A percentile compares a stretch with the other conserved stretches of the same genome.
phyloP scores from a whole-genome alignment of 1,139 yeast genomes.

The Debaryomyces sp. region DNA sequence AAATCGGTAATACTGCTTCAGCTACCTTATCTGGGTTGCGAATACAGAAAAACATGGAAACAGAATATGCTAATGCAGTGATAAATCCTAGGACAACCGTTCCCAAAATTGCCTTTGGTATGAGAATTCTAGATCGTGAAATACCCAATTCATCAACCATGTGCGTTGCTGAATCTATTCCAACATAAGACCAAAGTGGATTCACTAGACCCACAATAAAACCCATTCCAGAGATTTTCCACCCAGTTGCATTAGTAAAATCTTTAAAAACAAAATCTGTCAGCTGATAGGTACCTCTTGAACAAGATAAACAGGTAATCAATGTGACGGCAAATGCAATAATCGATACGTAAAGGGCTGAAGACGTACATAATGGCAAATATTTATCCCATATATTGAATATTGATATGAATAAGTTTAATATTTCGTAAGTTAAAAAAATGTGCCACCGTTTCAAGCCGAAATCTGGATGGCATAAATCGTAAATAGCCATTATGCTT shows the following conservation, averaged over 20 bases:
- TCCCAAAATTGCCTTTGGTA: slow-evolving; percentile 64
- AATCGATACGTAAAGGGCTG: slow-evolving; percentile 58
- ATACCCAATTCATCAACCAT: slow-evolving; percentile 65
- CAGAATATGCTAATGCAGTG: slow-evolving; percentile 60
- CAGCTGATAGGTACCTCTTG: slow-evolving; percentile 54
- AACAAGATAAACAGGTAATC: slow-evolving; percentile 56
- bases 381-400: slow-evolving; percentile 63
- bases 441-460: slow-evolving; percentile 54
- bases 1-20: slow-evolving; percentile 62
- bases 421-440: slow-evolving; percentile 50
- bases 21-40: slow-evolving; percentile 51
- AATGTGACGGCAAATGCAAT: slow-evolving; percentile 57
- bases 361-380: slow-evolving; percentile 53
- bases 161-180: slow-evolving; percentile 70
- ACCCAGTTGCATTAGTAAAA: slow-evolving; percentile 66
- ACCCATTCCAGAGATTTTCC: slow-evolving; percentile 61
- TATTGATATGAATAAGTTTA: slow-evolving; percentile 43
- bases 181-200: slow-evolving; percentile 72
- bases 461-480: slow-evolving; percentile 3
- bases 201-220: slow-evolving; percentile 67
- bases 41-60: slow-evolving; percentile 65
- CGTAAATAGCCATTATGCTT: slow-evolving; percentile 7
- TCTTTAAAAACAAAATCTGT: slow-evolving; percentile 63
- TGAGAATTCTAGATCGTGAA: slow-evolving; percentile 54
- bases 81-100: slow-evolving; percentile 68